These are phyloP conservation scores for Chaetomiaceae sp. DNA, from an alignment of 2,329 filamentous ascomycete genomes.

Conservation along the genomic window DNA sequence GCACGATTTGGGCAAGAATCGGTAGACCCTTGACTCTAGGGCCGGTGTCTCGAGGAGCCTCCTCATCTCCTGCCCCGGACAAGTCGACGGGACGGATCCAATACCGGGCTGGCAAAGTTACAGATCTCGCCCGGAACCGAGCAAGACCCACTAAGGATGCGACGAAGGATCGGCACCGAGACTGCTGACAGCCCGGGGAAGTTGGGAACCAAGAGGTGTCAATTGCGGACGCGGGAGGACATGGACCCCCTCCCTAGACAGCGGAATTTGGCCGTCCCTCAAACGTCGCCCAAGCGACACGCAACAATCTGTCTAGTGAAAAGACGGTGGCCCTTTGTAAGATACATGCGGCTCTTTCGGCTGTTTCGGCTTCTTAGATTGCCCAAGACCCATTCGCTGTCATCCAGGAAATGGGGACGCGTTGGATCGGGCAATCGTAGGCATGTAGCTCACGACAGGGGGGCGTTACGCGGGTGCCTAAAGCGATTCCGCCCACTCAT, in stretches of 20 bases:
- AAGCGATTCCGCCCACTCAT: constrained; percentile 2
- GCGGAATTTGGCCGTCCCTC: not conserved
- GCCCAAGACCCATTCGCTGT: not conserved
- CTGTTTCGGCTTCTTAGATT: not conserved
- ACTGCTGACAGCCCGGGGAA: constrained; percentile 1
- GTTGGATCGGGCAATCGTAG: not conserved
- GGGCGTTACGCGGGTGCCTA: constrained; percentile 16
- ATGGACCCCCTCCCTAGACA: not conserved
- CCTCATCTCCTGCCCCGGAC: not conserved
- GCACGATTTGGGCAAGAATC: too few relatives aligned
- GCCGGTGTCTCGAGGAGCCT: too few relatives aligned
- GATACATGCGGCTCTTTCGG: not conserved
- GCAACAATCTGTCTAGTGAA: too few relatives aligned
- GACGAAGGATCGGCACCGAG: constrained; percentile 4
- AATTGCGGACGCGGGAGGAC: not conserved
- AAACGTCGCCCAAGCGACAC: too few relatives aligned
- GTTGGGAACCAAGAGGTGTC: not conserved
- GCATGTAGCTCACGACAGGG: constrained; percentile 7
- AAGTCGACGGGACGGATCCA: too few relatives aligned
- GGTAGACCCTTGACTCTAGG: too few relatives aligned
- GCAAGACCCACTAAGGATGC: not conserved
- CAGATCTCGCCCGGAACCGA: not conserved
- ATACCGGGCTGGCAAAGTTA: too few relatives aligned
- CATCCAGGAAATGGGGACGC: not conserved
- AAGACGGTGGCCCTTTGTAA: too few relatives aligned